A percentile compares a stretch with the other conserved stretches of the same genome.
Evolutionary conservation across 2,329 filamentous ascomycete species (phyloP).

Genomic region (Penicillium corylophilum): DNA sequence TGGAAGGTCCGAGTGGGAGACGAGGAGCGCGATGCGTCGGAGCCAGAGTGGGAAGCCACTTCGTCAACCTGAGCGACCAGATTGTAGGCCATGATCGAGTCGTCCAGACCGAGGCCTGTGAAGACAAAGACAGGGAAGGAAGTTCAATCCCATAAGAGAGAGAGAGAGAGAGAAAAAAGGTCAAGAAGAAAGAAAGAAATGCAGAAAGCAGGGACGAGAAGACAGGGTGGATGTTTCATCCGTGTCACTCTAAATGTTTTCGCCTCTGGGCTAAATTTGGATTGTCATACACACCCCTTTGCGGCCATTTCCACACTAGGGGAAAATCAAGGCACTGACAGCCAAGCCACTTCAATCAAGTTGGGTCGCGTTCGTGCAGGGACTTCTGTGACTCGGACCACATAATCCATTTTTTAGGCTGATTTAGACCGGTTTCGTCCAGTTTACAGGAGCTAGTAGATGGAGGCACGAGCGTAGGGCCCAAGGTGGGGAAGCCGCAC

Average conservation of each 20-base stretch:
- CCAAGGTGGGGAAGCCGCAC: not conserved
- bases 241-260: conserved; percentile 5
- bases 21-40: conserved; percentile 33
- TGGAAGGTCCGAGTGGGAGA: conserved; percentile 31
- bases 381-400: not conserved
- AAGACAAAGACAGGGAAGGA: not conserved
- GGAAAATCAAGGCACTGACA: not conserved
- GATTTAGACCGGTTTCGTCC: too few relatives aligned
- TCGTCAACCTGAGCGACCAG: conserved; percentile 45
- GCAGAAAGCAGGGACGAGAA: conserved; percentile 2
- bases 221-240: conserved; percentile 8
- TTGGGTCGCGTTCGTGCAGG: not conserved
- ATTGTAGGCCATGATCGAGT: conserved; percentile 43
- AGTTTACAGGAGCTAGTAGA: too few relatives aligned
- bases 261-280: conserved; percentile 4
- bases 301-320: not conserved
- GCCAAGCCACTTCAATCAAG: not conserved
- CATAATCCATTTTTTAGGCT: not conserved
- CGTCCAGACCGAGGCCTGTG: conserved; percentile 13
- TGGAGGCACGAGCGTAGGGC: not conserved
- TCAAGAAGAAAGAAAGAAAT: too few relatives aligned
- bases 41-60: conserved; percentile 37
- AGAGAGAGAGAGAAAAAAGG: not conserved
- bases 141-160: not conserved
- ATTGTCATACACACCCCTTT: not conserved